Evolutionary conservation across 441 rosid species (phyloP).

Genomic region (Gossypium laxum): DNA sequence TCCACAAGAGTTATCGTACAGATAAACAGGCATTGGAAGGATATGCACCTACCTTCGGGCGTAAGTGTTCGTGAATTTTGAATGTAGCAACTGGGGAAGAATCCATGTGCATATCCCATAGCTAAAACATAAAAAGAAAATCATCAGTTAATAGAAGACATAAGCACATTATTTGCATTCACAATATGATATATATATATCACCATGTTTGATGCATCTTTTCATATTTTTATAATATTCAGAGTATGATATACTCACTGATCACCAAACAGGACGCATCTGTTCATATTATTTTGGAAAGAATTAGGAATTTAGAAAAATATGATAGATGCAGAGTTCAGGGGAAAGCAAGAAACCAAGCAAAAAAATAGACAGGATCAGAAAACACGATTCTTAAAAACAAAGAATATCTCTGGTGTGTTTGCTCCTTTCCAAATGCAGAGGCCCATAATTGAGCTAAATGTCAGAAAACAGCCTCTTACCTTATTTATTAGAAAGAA

Average conservation of each 20-base stretch:
- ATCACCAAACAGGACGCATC: background rate
- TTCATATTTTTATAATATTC: background rate
- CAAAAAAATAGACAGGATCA: background rate
- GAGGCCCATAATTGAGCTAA: background rate
- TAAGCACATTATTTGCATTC: background rate
- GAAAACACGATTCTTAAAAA: background rate
- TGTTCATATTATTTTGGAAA: background rate
- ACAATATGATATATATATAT: background rate
- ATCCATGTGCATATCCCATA: constrained; percentile 58
- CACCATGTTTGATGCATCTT: no score
- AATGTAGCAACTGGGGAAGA: constrained; percentile 47
- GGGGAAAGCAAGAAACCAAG: background rate
- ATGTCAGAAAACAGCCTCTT: background rate
- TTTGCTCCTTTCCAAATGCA: background rate
- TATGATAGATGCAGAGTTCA: background rate
- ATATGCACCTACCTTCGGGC: constrained; percentile 39
- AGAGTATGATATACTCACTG: background rate
- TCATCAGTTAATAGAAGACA: constrained; percentile 16
- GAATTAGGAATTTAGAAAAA: background rate
- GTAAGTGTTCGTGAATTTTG: constrained; percentile 54
- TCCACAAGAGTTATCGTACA: background rate
- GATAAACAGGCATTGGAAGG: background rate
- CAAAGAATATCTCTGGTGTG: background rate
- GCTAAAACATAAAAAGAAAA: constrained; percentile 28
- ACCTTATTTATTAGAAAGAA: background rate